Percentiles rank a stretch among this genome's conserved stretches.
Evolutionary conservation across 371 early-diverging fungal genomes (phyloP).

Genomic region (Mortierella sp.): DNA sequence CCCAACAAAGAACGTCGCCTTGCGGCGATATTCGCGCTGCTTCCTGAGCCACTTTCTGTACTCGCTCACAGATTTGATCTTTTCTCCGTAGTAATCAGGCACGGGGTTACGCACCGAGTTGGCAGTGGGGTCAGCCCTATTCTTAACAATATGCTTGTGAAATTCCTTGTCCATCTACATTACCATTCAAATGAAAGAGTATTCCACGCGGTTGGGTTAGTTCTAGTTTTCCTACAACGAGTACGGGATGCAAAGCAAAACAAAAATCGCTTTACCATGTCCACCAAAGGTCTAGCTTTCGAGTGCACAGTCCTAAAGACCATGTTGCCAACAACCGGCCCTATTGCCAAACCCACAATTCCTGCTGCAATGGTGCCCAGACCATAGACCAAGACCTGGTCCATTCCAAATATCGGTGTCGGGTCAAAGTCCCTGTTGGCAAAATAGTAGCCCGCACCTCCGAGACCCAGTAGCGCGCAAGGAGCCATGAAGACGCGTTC

Average conservation of each 20-base stretch:
- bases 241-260: not conserved
- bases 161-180: constrained; percentile 77
- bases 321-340: constrained; percentile 75
- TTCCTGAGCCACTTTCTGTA: constrained; percentile 92
- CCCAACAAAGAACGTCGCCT: constrained; percentile 72
- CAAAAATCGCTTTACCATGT: constrained; percentile 51
- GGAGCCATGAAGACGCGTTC: constrained; percentile 76
- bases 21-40: constrained; percentile 84
- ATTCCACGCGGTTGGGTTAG: not conserved
- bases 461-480: constrained; percentile 67
- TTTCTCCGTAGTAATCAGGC: constrained; percentile 95
- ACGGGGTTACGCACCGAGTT: constrained; percentile 82
- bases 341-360: constrained; percentile 71
- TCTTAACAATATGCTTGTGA: constrained; percentile 78
- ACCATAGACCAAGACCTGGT: constrained; percentile 77
- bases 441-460: constrained; percentile 75
- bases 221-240: not conserved
- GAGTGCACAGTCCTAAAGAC: constrained; percentile 73
- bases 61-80: constrained; percentile 81
- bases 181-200: not conserved
- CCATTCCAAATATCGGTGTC: constrained; percentile 82
- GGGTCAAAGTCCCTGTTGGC: constrained; percentile 82
- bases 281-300: constrained; percentile 66
- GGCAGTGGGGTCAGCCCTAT: constrained; percentile 82
- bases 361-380: constrained; percentile 71